These are phyloP conservation scores for Acanthamoeba triangularis DNA, from an alignment of 208 protist genomes.

Conservation along the genomic window DNA sequence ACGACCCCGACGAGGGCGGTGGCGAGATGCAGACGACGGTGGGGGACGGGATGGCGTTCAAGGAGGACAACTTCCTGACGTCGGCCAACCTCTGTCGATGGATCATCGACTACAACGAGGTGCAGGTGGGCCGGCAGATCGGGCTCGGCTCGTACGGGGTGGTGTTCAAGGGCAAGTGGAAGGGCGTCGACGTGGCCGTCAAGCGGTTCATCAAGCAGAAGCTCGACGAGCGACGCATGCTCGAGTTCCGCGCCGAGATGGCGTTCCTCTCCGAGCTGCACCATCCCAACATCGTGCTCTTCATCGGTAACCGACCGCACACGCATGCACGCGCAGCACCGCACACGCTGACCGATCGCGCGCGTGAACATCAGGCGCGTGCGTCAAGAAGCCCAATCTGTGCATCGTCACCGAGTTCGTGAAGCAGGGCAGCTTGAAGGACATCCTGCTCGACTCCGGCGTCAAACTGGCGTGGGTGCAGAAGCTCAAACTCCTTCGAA, in stretches of 20 bases:
- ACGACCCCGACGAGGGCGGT: not conserved
- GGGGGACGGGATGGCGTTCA: not conserved
- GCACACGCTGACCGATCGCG: not conserved
- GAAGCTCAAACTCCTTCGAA: not conserved
- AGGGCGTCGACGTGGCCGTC: not conserved
- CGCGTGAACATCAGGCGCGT: not conserved
- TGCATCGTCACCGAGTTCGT: slow-evolving; percentile 23
- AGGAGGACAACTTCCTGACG: not conserved
- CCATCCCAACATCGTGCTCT: slow-evolving; percentile 42
- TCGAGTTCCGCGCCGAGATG: slow-evolving; percentile 12
- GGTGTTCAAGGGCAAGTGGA: not conserved
- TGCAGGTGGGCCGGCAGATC: not conserved
- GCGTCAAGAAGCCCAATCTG: not conserved
- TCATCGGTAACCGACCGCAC: not conserved
- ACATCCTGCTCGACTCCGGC: not conserved
- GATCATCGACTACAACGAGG: slow-evolving; percentile 2
- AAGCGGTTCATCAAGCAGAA: slow-evolving; percentile 1
- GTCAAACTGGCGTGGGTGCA: not conserved
- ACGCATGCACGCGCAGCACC: no score
- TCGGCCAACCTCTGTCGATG: slow-evolving; percentile 28
- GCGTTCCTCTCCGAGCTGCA: not conserved
- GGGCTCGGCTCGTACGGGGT: not conserved
- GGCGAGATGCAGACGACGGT: not conserved
- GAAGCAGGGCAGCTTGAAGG: not conserved
- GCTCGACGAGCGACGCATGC: not conserved